These are phyloP conservation scores for Pythium volutum DNA, from an alignment of 352 stramenopile genomes.

Conservation along the genomic window DNA sequence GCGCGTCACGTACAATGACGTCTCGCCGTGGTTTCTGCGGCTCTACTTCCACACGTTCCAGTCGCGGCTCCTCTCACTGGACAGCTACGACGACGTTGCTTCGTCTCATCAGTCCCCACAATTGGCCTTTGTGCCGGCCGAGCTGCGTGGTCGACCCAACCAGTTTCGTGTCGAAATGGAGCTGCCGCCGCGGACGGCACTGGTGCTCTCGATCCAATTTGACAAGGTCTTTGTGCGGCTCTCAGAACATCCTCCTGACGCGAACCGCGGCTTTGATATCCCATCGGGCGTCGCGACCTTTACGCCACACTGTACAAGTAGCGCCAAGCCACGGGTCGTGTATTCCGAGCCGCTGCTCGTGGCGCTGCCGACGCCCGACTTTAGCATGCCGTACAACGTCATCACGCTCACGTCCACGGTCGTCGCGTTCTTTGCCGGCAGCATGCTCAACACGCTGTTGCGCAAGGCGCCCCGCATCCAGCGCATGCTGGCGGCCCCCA, in stretches of 20 bases:
- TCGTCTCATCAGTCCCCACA: conserved; percentile 15
- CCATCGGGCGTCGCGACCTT: conserved; percentile 59
- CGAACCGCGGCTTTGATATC: conserved; percentile 85
- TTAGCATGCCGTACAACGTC: conserved; percentile 91
- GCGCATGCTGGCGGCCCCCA: conserved; percentile 46
- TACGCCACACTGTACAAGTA: not conserved
- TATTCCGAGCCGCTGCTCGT: conserved; percentile 84
- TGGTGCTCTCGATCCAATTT: conserved; percentile 74
- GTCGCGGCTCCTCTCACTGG: conserved; percentile 14
- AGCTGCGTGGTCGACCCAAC: conserved; percentile 51
- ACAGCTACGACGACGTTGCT: not conserved
- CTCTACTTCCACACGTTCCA: conserved; percentile 77
- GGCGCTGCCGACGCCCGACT: conserved; percentile 80
- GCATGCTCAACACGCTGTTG: conserved; percentile 78
- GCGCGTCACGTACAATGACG: conserved; percentile 64
- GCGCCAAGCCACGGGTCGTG: conserved; percentile 33
- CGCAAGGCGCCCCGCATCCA: conserved; percentile 67
- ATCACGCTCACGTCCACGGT: conserved; percentile 90
- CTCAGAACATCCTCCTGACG: conserved; percentile 80
- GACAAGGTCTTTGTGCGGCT: conserved; percentile 82
- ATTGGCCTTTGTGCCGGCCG: conserved; percentile 59
- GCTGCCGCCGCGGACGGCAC: conserved; percentile 47
- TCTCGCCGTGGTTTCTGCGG: conserved; percentile 79
- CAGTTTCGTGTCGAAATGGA: conserved; percentile 49
- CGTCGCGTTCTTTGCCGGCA: conserved; percentile 83